These are phyloP conservation scores for Lepidium didymum DNA, from an alignment of 345 rosid genomes.

Conservation along the genomic window DNA sequence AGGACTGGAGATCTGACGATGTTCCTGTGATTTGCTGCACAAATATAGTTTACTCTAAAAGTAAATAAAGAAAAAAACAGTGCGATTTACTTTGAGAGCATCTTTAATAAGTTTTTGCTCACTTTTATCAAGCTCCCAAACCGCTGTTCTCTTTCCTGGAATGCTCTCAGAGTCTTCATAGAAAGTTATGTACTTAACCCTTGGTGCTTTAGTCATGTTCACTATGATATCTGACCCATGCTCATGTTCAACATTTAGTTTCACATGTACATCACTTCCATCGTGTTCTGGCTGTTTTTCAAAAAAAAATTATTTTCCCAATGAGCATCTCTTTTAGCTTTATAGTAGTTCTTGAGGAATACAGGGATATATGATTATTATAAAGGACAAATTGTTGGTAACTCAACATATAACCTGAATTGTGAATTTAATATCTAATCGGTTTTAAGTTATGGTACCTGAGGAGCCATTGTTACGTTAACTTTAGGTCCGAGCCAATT, in stretches of 20 bases:
- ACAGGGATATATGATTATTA: neutral
- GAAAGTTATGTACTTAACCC: conserved; percentile 77
- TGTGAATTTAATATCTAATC: neutral
- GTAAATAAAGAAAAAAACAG: neutral
- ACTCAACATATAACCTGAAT: conserved; percentile 3
- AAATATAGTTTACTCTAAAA: neutral
- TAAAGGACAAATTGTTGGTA: neutral
- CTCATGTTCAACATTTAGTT: conserved; percentile 68
- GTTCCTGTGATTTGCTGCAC: conserved; percentile 94
- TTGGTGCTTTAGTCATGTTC: conserved; percentile 80
- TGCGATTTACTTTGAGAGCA: neutral
- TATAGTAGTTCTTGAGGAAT: neutral
- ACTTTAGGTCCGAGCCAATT: conserved; percentile 90
- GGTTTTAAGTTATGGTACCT: too few species aligned
- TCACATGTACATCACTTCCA: conserved; percentile 84
- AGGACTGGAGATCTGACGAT: conserved; percentile 83
- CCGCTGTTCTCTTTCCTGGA: conserved; percentile 89
- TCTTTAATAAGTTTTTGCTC: conserved; percentile 16
- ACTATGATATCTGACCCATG: conserved; percentile 67
- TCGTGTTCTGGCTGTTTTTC: conserved; percentile 90
- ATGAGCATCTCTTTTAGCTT: neutral
- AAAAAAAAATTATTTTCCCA: neutral
- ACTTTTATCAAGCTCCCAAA: conserved; percentile 99
- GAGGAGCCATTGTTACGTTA: conserved; percentile 91
- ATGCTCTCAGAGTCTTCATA: conserved; percentile 91